Evolutionary conservation across 768 basidiomycete species (phyloP).

Genomic region (Leccinum longicurvipes): DNA sequence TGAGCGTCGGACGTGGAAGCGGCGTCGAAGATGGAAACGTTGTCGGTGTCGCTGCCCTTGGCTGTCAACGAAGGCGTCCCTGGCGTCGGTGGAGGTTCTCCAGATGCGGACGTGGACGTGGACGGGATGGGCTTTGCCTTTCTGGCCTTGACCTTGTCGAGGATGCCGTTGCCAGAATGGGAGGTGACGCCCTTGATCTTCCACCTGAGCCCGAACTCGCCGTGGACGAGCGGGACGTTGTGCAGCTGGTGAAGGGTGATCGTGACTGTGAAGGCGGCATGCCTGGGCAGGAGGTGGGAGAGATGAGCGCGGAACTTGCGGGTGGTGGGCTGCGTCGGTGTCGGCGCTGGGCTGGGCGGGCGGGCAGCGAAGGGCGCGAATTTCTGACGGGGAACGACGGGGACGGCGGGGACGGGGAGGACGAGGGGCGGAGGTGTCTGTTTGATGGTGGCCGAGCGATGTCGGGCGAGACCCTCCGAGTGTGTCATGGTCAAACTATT

Average conservation of each 20-base stretch:
- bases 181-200: conserved; percentile 36
- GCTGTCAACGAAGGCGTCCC: neutral
- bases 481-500: conserved; percentile 1
- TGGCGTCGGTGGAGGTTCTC: neutral
- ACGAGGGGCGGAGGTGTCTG: conserved; percentile 48
- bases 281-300: conserved; percentile 57
- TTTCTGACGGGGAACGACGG: neutral
- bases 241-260: conserved; percentile 64
- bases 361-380: neutral
- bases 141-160: conserved; percentile 37
- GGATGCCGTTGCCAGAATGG: conserved; percentile 38
- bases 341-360: conserved; percentile 69
- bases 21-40: conserved; percentile 22
- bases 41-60: conserved; percentile 25
- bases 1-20: conserved; percentile 27
- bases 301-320: conserved; percentile 51
- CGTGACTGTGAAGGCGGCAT: conserved; percentile 62
- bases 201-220: neutral
- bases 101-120: neutral
- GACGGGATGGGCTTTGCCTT: conserved; percentile 13
- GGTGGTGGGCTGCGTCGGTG: conserved; percentile 45
- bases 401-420: conserved; percentile 38
- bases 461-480: conserved; percentile 13
- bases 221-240: conserved; percentile 38
- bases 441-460: conserved; percentile 22